phyloP scores from a whole-genome alignment of 176 grass and related monocot species.

The Ensete glaucum region DNA sequence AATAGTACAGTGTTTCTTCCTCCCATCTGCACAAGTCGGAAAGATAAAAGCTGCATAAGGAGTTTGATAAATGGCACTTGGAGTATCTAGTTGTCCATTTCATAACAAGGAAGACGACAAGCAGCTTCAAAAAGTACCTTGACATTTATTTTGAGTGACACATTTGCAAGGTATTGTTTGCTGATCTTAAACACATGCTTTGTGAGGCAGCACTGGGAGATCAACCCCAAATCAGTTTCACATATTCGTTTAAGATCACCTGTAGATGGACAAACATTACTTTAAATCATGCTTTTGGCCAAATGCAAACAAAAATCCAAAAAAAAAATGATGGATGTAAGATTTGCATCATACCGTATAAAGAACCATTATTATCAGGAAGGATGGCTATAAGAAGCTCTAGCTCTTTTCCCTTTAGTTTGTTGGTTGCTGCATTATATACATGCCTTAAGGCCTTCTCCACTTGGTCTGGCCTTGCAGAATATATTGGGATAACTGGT shows the following conservation, averaged over 20 bases:
- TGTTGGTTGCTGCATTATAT: constrained; percentile 73
- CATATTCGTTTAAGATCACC: constrained; percentile 99
- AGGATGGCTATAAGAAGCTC: constrained; percentile 95
- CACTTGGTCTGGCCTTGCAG: constrained; percentile 89
- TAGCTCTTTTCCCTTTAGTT: constrained; percentile 93
- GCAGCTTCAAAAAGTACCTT: constrained; percentile 45
- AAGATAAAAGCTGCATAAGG: not conserved
- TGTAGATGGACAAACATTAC: constrained; percentile 22
- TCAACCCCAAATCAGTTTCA: constrained; percentile 96
- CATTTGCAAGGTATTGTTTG: constrained; percentile 98
- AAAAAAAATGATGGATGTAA: constrained; percentile 9
- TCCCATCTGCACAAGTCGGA: constrained; percentile 58
- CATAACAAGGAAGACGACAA: not conserved
- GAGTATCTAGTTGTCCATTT: not conserved
- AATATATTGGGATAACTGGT: constrained; percentile 87
- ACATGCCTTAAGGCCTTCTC: constrained; percentile 85
- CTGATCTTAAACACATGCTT: constrained; percentile 99
- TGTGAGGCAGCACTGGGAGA: constrained; percentile 95
- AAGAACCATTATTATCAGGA: constrained; percentile 90
- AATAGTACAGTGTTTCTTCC: constrained; percentile 95
- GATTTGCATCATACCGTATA: constrained; percentile 52
- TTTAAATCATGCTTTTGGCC: not conserved
- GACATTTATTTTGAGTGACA: constrained; percentile 98
- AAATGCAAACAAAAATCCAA: not conserved
- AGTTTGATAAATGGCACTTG: not conserved